Evolutionary conservation across 176 grass and related monocot species (phyloP), one percentile per base, ranked within the genome.

Genomic region (Oropetium thomaeum): DNA sequence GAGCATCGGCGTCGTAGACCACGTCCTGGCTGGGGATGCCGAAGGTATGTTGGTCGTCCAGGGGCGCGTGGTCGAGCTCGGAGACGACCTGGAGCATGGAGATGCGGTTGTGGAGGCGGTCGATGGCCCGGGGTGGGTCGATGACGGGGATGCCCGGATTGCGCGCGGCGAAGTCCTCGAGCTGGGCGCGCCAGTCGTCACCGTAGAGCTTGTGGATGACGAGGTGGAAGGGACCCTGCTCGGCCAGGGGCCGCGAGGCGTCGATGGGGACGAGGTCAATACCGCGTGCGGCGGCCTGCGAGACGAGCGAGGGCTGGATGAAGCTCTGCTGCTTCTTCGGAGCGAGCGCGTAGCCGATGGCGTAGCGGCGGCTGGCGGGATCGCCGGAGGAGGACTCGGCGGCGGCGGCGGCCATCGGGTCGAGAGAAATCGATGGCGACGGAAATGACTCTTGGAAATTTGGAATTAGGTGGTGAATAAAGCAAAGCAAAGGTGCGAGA

Each of bases 21-120:
- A 92, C 44, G 55, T 82, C 68, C 70, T 93, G 82, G 12, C 16
- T 61, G 12, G 89, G 89, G 13, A 84, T 67, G 38, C 43, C 57
- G 8, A 89, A 26, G 53, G 22, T 26, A 23, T 68, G 65, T 68
- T 52, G 49, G 49, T 52, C 20, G 49, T 52, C 49, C 20, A 22
- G 49, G n/a, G 49, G 49, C 20, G 84, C 83, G 68, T 37, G 30
- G 60, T 98, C 89, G 48, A 98, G 86, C 67, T 89, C 91, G 45
- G 91, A 91, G 17, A 98, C 95, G 60, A 94, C 83, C 79, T 98
- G 91, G 75, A 98, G 90, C 91, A 98, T 98, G 81, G 95, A 89
- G 81, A 94, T 92, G 82, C 95, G 91, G 78, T 94, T 89, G 86
- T 86, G 91, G 81, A 94, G 86, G 88, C 91, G 83, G 86, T 94